These are phyloP conservation scores for Podila clonocystis DNA, from an alignment of 192 early-diverging fungal genomes.

Conservation along the genomic window DNA sequence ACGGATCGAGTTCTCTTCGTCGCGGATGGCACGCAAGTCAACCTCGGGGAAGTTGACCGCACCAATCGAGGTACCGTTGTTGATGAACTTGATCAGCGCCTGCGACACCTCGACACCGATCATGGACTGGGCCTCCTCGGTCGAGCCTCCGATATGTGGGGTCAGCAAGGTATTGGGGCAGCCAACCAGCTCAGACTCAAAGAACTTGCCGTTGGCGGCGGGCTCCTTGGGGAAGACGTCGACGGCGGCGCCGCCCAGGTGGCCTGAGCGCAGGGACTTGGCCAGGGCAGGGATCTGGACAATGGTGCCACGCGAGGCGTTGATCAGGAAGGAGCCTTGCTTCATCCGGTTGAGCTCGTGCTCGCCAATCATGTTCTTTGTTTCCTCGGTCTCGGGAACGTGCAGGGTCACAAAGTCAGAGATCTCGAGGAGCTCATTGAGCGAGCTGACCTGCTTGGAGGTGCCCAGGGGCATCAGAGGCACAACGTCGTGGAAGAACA, in stretches of 20 bases:
- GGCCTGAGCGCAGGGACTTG: constrained; percentile 82
- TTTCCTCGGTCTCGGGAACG: constrained; percentile 97
- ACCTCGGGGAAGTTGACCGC: constrained; percentile 98
- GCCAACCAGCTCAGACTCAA: constrained; percentile 73
- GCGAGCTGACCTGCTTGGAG: constrained; percentile 70
- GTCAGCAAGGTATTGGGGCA: constrained; percentile 97
- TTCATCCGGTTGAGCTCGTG: constrained; percentile 90
- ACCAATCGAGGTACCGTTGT: constrained; percentile 87
- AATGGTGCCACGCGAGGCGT: constrained; percentile 95
- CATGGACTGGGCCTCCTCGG: constrained; percentile 97
- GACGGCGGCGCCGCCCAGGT: constrained; percentile 92
- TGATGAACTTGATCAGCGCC: constrained; percentile 88
- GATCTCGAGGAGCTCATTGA: constrained; percentile 82
- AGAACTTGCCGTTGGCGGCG: constrained; percentile 80
- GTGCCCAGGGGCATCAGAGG: constrained; percentile 94
- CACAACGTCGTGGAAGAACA: constrained; percentile 91
- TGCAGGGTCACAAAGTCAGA: constrained; percentile 96
- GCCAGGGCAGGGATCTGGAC: constrained; percentile 94
- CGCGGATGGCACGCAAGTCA: constrained; percentile 84
- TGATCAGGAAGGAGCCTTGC: constrained; percentile 91
- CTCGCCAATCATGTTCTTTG: constrained; percentile 98
- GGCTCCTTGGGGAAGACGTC: constrained; percentile 99
- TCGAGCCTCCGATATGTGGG: constrained; percentile 99
- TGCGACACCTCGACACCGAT: constrained; percentile 96
- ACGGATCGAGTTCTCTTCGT: constrained; percentile 80